phyloP scores from a whole-genome alignment of 192 early-diverging fungal genomes.

The Backusella tarrabulga region DNA sequence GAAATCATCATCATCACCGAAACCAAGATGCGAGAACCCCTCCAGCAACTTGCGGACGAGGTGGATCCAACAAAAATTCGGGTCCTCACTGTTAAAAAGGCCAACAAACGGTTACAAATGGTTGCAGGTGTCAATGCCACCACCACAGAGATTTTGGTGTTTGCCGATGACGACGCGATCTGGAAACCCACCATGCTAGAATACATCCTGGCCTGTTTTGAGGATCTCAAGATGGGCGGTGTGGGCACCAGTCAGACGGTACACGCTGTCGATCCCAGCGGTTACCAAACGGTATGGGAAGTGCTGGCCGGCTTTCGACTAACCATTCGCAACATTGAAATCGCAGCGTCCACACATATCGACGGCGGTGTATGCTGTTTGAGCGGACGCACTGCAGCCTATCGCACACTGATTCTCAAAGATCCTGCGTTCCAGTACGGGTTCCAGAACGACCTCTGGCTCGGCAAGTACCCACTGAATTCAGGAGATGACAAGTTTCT shows the following conservation, averaged over 20 bases:
- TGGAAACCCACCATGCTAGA: constrained; percentile 54
- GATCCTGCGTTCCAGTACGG: constrained; percentile 58
- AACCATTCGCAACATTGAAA: constrained; percentile 60
- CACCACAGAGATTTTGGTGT: constrained; percentile 52
- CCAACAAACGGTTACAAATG: constrained; percentile 61
- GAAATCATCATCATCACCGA: constrained; percentile 61
- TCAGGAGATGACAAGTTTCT: constrained; percentile 65
- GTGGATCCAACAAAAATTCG: constrained; percentile 45
- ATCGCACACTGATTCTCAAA: constrained; percentile 57
- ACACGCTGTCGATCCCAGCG: constrained; percentile 38
- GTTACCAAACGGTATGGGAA: constrained; percentile 57
- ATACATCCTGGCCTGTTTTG: constrained; percentile 60
- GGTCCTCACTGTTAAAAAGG: constrained; percentile 45
- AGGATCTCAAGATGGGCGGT: constrained; percentile 55
- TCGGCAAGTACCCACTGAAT: constrained; percentile 55
- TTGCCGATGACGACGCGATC: constrained; percentile 60
- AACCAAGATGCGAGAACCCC: constrained; percentile 29
- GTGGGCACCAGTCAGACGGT: constrained; percentile 58
- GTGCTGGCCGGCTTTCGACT: constrained; percentile 58
- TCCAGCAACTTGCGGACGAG: constrained; percentile 44
- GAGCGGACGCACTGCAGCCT: constrained; percentile 60
- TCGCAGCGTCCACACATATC: constrained; percentile 60
- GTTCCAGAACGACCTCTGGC: constrained; percentile 60
- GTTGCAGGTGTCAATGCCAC: constrained; percentile 52
- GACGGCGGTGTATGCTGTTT: constrained; percentile 64